Percentiles rank a stretch among this genome's conserved stretches.
phyloP scores from a whole-genome alignment of 345 rosid species.

The Populus alba region DNA sequence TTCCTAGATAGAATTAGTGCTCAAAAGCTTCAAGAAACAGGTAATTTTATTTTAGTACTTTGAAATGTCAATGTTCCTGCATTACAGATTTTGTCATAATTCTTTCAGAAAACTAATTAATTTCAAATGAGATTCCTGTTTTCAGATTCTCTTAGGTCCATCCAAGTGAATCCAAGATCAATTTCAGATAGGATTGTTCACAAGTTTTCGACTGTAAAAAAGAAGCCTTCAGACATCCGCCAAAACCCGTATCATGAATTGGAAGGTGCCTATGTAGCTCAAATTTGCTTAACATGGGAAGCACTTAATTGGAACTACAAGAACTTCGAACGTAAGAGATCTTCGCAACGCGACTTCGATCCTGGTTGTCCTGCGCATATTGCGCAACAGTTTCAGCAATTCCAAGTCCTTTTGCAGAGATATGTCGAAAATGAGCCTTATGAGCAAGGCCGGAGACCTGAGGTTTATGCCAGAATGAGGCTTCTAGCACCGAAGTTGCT shows the following conservation, averaged over 20 bases:
- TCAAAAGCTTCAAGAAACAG: conserved; percentile 93
- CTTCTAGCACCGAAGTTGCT: conserved; percentile 87
- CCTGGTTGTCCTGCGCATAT: conserved; percentile 70
- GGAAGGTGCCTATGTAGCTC: conserved; percentile 87
- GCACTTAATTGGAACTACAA: conserved; percentile 94
- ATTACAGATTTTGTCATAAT: not conserved
- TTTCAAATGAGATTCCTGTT: not conserved
- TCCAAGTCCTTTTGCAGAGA: conserved; percentile 85
- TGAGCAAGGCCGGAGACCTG: conserved; percentile 90
- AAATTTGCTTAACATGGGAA: conserved; percentile 93
- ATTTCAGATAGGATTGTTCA: conserved; percentile 84
- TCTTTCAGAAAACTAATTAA: not conserved
- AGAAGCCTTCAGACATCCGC: conserved; percentile 43
- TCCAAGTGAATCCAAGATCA: conserved; percentile 80
- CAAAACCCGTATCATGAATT: conserved; percentile 88
- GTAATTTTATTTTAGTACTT: conserved; percentile 23
- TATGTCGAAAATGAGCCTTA: conserved; percentile 93
- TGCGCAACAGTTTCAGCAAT: conserved; percentile 91
- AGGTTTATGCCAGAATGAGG: conserved; percentile 89
- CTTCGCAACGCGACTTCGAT: conserved; percentile 44
- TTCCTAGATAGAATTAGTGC: conserved; percentile 74
- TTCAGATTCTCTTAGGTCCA: conserved; percentile 74
- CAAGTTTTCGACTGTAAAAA: conserved; percentile 55
- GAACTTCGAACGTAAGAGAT: conserved; percentile 65
- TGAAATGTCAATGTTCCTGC: too few species aligned